Base-by-base conservation (phyloP, 1,284 basidiomycete species). In the Meripilus lineatus region DNA sequence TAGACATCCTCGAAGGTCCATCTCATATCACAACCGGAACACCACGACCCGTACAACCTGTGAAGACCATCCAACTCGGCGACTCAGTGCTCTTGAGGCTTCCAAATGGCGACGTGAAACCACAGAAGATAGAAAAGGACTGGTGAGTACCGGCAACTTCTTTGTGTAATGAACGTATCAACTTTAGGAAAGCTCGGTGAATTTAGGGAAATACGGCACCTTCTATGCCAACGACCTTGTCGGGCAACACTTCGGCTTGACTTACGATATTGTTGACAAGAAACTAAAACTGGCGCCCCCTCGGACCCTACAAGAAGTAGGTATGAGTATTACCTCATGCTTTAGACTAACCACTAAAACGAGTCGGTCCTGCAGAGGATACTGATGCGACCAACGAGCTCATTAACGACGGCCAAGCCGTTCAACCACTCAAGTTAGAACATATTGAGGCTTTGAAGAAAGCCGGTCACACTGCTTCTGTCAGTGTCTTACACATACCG, bases 381-480 rank as follows among this genome's bases (percentile, higher is more conserved):
- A 93, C 89, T 4, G 85, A 89, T 46, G 90, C 90, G 0, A 94
- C 85, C 4, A 94, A 94, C 56, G 89, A 94, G 58, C 72, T 89
- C 1, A 94, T 94, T 15, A 85, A 86, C 49, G 90, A 91, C 51
- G 85, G 83, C 20, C 72, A 84, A 58, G 75, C 77, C 54, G 79
- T 89, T 2, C 88, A 92, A 54, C 84, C 89, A 24, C 60, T 94
- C 49, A 89, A 88, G 0, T 65, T 81, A 28, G 77, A 80, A 41
- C 92, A 95, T 62, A 94, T 95, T 35, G 79, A 87, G 55, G 71
- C 77, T 4, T 66, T 96, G 49, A 91, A 91, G 58, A 73, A 80
- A 47, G 77, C 84, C 38, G 89, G 89, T 14, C 69, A 79, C 3
- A 81, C 83, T 68, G 84, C 83, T 48, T 79, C 82, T 52, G 89